Percentiles rank a stretch among this genome's conserved stretches.
These are phyloP conservation scores for Pholiota molesta DNA, from an alignment of 768 basidiomycete species.

Conservation along the genomic window DNA sequence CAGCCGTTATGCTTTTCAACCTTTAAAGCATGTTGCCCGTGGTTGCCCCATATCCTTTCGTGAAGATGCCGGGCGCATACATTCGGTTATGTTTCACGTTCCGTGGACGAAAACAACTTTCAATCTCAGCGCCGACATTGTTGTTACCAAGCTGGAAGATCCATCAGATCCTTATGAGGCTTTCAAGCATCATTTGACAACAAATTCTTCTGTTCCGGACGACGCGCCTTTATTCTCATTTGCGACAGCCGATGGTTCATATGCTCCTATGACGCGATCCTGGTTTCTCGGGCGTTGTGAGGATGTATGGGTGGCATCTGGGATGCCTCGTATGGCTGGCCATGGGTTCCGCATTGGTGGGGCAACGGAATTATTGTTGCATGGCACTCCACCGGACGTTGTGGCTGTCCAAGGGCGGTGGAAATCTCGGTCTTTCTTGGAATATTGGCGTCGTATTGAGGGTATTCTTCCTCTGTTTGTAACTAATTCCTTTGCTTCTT, in stretches of 20 bases:
- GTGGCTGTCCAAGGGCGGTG: constrained; percentile 37
- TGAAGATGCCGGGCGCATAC: constrained; percentile 12
- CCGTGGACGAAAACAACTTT: constrained; percentile 39
- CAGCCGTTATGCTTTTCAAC: constrained; percentile 10
- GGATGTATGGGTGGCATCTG: constrained; percentile 8
- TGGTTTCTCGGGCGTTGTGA: constrained; percentile 16
- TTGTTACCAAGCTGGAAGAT: constrained; percentile 18
- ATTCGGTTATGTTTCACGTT: constrained; percentile 29
- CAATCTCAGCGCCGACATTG: constrained; percentile 28
- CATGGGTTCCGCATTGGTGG: constrained; percentile 31
- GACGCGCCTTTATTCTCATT: constrained; percentile 30
- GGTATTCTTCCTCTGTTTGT: constrained; percentile 22
- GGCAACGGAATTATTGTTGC: constrained; percentile 24
- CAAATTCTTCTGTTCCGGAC: not conserved
- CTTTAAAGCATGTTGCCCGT: constrained; percentile 22
- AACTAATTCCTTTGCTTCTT: not conserved
- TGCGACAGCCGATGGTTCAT: no score
- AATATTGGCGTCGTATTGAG: no score
- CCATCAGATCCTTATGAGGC: constrained; percentile 4
- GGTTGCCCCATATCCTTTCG: constrained; percentile 29
- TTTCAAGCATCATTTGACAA: not conserved
- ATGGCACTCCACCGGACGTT: constrained; percentile 30
- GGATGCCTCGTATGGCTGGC: constrained; percentile 6
- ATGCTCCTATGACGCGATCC: not conserved
- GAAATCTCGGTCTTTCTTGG: constrained; percentile 33